Evolutionary conservation across 2,329 filamentous ascomycete genomes (phyloP).

Genomic region (Huntiella abstrusa): DNA sequence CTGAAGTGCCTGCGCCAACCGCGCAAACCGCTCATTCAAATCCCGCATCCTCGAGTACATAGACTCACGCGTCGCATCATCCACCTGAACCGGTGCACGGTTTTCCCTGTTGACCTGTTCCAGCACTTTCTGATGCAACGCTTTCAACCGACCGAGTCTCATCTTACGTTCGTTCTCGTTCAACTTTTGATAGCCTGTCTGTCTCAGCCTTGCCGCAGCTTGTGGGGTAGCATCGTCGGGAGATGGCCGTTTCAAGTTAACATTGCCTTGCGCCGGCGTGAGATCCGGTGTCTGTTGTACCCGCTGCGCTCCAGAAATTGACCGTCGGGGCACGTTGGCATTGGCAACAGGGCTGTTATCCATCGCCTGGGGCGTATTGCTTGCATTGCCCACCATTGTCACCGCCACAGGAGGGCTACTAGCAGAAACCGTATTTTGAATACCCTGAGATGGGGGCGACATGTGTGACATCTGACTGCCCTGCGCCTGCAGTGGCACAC

Average conservation of each 20-base stretch:
- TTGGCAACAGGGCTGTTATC: no score
- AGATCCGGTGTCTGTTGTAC: constrained; percentile 7
- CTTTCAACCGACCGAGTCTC: not conserved
- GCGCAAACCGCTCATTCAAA: no score
- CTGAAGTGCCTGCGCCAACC: no score
- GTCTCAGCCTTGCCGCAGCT: not conserved
- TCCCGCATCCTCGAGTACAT: not conserved
- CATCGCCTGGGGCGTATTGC: not conserved
- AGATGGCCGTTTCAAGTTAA: constrained; percentile 32
- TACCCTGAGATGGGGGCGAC: constrained; percentile 9
- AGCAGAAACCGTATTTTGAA: not conserved
- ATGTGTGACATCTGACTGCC: constrained; percentile 8
- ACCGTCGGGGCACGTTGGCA: constrained; percentile 19
- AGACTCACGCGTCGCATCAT: not conserved
- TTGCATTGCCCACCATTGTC: not conserved
- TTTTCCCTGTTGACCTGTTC: not conserved
- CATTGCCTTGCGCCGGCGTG: constrained; percentile 22
- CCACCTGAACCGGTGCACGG: not conserved
- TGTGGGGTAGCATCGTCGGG: constrained; percentile 22
- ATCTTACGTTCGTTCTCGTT: not conserved
- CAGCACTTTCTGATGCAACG: not conserved
- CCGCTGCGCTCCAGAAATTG: not conserved
- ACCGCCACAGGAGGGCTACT: constrained; percentile 18
- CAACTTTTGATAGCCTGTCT: not conserved
- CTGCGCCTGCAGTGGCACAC: not conserved